phyloP scores from a whole-genome alignment of 805 yeast genomes.

The Lachancea cidri region DNA sequence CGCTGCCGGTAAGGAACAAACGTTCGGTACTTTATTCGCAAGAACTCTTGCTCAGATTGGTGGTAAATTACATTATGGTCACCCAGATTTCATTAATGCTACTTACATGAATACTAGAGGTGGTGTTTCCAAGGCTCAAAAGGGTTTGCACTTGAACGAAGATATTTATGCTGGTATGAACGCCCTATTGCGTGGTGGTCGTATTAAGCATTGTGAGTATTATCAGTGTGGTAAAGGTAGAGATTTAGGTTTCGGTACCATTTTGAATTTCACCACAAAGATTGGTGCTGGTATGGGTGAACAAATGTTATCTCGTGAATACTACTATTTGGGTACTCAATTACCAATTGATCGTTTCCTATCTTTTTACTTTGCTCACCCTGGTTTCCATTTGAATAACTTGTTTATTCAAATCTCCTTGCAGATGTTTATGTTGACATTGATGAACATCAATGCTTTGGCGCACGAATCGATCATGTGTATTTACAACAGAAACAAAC shows the following conservation, averaged over 20 bases:
- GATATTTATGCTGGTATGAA: constrained; percentile 89
- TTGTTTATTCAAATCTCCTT: constrained; percentile 71
- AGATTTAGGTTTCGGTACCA: constrained; percentile 83
- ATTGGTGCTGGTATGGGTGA: constrained; percentile 95
- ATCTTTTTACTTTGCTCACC: constrained; percentile 80
- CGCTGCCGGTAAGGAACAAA: constrained; percentile 89
- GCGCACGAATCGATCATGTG: constrained; percentile 69
- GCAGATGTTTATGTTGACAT: constrained; percentile 64
- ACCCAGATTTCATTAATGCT: constrained; percentile 77
- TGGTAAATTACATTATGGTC: constrained; percentile 84
- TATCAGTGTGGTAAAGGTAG: constrained; percentile 90
- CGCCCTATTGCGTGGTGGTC: constrained; percentile 77
- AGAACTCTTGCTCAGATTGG: constrained; percentile 81
- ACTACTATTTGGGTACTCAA: constrained; percentile 75
- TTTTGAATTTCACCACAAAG: constrained; percentile 78
- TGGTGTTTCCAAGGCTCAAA: constrained; percentile 83
- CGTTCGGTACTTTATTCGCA: constrained; percentile 80
- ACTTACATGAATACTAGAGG: constrained; percentile 81
- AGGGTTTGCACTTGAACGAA: constrained; percentile 80
- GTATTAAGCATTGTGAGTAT: constrained; percentile 82
- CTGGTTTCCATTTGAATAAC: constrained; percentile 82
- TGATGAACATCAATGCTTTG: constrained; percentile 66
- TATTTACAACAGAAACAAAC: constrained; percentile 57
- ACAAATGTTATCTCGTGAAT: constrained; percentile 80
- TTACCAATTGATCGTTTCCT: constrained; percentile 75